Base-by-base conservation (phyloP, 768 basidiomycete genomes). In the Hypholoma sublateritium region DNA sequence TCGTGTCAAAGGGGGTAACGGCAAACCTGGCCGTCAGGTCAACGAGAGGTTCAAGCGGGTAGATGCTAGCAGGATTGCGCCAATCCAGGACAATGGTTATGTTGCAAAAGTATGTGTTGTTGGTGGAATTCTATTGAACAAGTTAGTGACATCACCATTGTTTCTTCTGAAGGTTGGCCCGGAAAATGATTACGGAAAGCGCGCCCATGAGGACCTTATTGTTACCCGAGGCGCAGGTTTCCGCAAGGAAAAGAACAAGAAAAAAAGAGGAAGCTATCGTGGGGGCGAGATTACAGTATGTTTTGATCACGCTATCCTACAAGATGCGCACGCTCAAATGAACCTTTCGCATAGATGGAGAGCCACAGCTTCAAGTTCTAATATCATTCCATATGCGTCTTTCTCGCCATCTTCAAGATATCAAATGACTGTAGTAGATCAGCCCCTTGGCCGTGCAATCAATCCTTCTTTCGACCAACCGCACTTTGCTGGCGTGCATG, bases 181-280 rank as follows among this genome's bases (percentile, higher is more conserved):
- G 1, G 60, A 61, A 21, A 87, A 87, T 59, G 97, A 98, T 68
- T 99, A 99, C 63, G 96, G 96, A 17, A 87, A 85, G 28, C 81
- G 80, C 53, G 96, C 96, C 0, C 86, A 87, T 61, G 79, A 81
- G 37, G 97, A 98, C 71, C 76, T 99, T 59, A 89, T 96, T 60
- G 91, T 95, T 24, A 98, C 96, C 3, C 84, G 95, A 1, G 96
- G 96, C 2, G 89, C 91, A 47, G 93, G 93, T 2, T 99, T 99
- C 79, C 83, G 94, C 53, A 99, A 98, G 73, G 96, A 97, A 80
- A 99, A 99, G 75, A 98, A 97, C 77, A 99, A 98, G 84, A 98
- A 98, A 77, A 99, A 99, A 76, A 79, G 91, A 64, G 96, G 95
- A 3, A 93, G 89, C 59, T 98, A 98, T 72, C 83, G 84, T 44